phyloP scores from a whole-genome alignment of 768 basidiomycete genomes.

The Pleurotus eryngii region DNA sequence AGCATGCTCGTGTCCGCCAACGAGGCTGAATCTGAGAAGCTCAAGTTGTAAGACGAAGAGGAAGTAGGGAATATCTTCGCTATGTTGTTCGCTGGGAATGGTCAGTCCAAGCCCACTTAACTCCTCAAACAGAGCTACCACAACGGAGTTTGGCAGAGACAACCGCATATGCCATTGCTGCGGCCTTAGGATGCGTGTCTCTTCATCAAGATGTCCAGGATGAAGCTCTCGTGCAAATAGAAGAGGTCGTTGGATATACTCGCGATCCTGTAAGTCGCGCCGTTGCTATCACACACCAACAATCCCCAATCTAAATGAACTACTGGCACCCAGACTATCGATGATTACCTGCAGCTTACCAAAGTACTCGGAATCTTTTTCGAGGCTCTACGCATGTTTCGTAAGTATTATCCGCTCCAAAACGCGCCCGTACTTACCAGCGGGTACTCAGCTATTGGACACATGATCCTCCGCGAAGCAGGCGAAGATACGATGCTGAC shows the following conservation, averaged over 20 bases:
- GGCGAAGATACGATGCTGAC: conserved; percentile 38
- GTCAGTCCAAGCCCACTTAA: conserved; percentile 25
- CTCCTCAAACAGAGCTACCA: not conserved
- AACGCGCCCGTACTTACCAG: too few species aligned
- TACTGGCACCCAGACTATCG: conserved; percentile 24
- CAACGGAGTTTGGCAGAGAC: conserved; percentile 32
- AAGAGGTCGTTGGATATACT: conserved; percentile 30
- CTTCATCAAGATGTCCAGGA: conserved; percentile 45
- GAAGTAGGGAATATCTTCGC: conserved; percentile 50
- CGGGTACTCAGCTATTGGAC: conserved; percentile 30
- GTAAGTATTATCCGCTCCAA: conserved; percentile 24
- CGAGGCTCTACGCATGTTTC: conserved; percentile 42
- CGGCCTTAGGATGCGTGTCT: conserved; percentile 42
- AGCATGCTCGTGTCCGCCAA: conserved; percentile 44
- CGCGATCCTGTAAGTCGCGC: conserved; percentile 28
- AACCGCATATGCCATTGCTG: conserved; percentile 46
- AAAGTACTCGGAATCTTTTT: conserved; percentile 42
- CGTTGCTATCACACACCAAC: not conserved
- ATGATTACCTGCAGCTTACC: conserved; percentile 37
- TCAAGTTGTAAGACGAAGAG: conserved; percentile 36
- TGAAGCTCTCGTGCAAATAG: conserved; percentile 42
- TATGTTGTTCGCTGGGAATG: conserved; percentile 58
- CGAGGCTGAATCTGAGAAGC: conserved; percentile 36
- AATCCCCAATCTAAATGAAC: not conserved
- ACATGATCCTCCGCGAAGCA: conserved; percentile 39